These are phyloP conservation scores for Passiflora organensis DNA, from an alignment of 345 rosid species.

Conservation along the genomic window DNA sequence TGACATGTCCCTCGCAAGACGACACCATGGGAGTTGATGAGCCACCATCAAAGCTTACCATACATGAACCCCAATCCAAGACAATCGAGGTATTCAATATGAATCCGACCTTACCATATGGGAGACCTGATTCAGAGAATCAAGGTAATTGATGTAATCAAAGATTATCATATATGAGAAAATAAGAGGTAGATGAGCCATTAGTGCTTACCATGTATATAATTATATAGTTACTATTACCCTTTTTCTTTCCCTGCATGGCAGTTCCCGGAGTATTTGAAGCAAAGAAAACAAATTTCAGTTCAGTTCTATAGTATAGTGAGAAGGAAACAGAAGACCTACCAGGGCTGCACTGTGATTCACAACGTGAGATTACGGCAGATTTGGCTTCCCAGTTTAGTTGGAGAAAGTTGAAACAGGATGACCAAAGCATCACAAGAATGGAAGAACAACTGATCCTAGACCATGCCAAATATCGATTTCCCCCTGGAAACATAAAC, in stretches of 20 bases:
- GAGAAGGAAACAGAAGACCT: constrained; percentile 45
- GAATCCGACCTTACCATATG: too few relatives aligned
- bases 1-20: too few relatives aligned
- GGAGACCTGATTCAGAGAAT: too few relatives aligned
- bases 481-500: constrained; percentile 36
- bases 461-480: constrained; percentile 37
- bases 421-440: constrained; percentile 42
- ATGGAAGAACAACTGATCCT: constrained; percentile 53
- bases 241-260: constrained; percentile 11
- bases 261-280: constrained; percentile 61
- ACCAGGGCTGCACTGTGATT: constrained; percentile 30
- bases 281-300: constrained; percentile 25
- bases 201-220: too few relatives aligned
- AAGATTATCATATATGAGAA: too few relatives aligned
- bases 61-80: too few relatives aligned
- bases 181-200: too few relatives aligned
- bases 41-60: too few relatives aligned
- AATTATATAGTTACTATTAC: too few relatives aligned
- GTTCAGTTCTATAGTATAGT: constrained; percentile 30
- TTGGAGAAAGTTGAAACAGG: constrained; percentile 42
- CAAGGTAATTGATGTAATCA: too few relatives aligned
- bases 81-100: too few relatives aligned
- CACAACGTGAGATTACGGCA: constrained; percentile 45
- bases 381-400: constrained; percentile 40
- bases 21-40: too few relatives aligned